These are phyloP conservation scores for Malus orientalis DNA, from an alignment of 306 rosid genomes.

Conservation along the genomic window DNA sequence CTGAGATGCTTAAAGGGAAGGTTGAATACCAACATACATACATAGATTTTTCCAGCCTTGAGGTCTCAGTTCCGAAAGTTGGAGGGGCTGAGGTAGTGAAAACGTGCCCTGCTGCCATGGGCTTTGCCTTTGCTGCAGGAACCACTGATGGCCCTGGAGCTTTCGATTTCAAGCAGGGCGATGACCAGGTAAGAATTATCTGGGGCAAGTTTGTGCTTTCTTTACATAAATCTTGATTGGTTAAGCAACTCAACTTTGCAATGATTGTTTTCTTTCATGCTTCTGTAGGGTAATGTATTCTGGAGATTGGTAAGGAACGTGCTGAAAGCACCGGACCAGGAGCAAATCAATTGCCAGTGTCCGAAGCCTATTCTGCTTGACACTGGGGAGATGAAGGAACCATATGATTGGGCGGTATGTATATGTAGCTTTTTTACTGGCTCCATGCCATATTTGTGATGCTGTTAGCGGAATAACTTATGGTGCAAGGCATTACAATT, in stretches of 20 bases:
- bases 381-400: slow-evolving; percentile 23
- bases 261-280: neutral
- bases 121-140: slow-evolving; percentile 22
- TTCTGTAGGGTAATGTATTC: slow-evolving; percentile 13
- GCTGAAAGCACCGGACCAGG: slow-evolving; percentile 11
- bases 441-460: neutral
- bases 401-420: slow-evolving; percentile 26
- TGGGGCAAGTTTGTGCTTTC: neutral
- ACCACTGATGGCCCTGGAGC: slow-evolving; percentile 28
- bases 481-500: neutral
- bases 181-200: slow-evolving; percentile 10
- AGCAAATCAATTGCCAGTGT: slow-evolving; percentile 5
- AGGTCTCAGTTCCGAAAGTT: slow-evolving; percentile 2
- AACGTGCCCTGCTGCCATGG: slow-evolving; percentile 20
- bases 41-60: slow-evolving; percentile 11
- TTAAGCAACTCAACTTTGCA: neutral
- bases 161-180: slow-evolving; percentile 25
- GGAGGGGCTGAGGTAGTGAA: slow-evolving; percentile 8
- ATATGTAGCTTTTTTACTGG: neutral
- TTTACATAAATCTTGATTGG: neutral
- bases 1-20: slow-evolving; percentile 13
- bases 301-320: slow-evolving; percentile 18
- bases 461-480: neutral
- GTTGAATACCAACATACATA: slow-evolving; percentile 3
- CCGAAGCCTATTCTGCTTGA: slow-evolving; percentile 24